A percentile compares a stretch with the other conserved stretches of the same genome.
phyloP scores from a whole-genome alignment of 108 stramenopile species.

The Nannochloropsis gaditana region DNA sequence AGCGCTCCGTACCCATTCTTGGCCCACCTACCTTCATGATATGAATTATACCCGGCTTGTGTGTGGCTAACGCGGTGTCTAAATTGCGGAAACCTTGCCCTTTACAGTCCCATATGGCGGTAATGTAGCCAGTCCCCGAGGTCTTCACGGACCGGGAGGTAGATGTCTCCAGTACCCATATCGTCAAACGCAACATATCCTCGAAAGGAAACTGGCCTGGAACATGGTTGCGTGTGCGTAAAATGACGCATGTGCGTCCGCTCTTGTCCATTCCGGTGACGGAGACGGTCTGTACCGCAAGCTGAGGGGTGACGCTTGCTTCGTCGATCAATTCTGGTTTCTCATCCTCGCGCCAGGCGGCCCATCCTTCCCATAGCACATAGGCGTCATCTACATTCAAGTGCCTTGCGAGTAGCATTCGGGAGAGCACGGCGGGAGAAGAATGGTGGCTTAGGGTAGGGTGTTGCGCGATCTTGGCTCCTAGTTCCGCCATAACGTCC shows the following conservation, averaged over 20 bases:
- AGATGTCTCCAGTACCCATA: neutral
- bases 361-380: conserved; percentile 11
- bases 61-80: neutral
- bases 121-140: neutral
- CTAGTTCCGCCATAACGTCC: neutral
- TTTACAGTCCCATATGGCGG: neutral
- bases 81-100: conserved; percentile 11
- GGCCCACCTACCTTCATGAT: neutral
- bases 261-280: conserved; percentile 14
- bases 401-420: neutral
- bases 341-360: neutral
- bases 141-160: neutral
- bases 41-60: neutral
- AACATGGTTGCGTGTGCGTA: neutral
- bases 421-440: conserved; percentile 7
- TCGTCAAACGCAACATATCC: neutral
- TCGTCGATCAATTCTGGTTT: neutral
- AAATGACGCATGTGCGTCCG: neutral
- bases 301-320: neutral
- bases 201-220: conserved; percentile 12
- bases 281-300: conserved; percentile 1
- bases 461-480: neutral
- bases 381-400: neutral
- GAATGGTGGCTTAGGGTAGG: conserved; percentile 5
- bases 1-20: no score